Percentiles rank a stretch among this genome's conserved stretches.
These are phyloP conservation scores for Brettanomyces nanus DNA, from an alignment of 805 yeast species.

Conservation along the genomic window DNA sequence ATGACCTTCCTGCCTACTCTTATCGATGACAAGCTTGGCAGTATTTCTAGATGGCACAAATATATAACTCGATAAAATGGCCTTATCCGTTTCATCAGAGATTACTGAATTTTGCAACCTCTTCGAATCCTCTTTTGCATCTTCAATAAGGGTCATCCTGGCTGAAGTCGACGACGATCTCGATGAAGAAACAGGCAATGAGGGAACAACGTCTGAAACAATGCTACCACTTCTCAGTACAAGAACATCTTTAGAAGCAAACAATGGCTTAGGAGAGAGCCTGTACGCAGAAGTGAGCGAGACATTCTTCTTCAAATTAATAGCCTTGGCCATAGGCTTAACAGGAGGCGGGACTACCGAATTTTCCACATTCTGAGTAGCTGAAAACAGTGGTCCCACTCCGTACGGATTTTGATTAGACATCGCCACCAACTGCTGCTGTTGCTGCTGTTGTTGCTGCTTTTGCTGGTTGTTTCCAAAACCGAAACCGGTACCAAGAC, in stretches of 20 bases:
- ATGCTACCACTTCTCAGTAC: conserved; percentile 17
- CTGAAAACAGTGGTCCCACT: conserved; percentile 55
- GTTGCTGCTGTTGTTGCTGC: conserved; percentile 15
- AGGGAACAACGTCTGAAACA: conserved; percentile 13
- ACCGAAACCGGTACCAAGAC: conserved; percentile 3
- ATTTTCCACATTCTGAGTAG: conserved; percentile 1
- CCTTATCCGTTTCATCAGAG: conserved; percentile 47
- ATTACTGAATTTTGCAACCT: conserved; percentile 1
- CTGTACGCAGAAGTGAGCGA: conserved; percentile 54
- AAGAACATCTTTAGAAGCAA: conserved; percentile 24
- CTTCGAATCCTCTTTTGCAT: conserved; percentile 9
- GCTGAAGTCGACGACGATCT: conserved; percentile 17
- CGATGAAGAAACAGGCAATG: conserved; percentile 8
- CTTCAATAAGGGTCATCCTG: conserved; percentile 15
- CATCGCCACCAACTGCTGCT: conserved; percentile 22
- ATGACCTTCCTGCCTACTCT: conserved; percentile 16
- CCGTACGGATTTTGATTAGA: conserved; percentile 68
- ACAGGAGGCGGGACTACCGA: conserved; percentile 32
- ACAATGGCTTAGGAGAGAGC: conserved; percentile 56
- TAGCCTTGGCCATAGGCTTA: conserved; percentile 44
- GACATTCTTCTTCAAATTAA: conserved; percentile 46
- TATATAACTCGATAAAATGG: conserved; percentile 62
- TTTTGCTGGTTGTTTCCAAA: conserved; percentile 11
- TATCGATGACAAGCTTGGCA: conserved; percentile 47
- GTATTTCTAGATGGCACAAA: conserved; percentile 56